These are phyloP conservation scores for Populus alba DNA, from an alignment of 345 rosid genomes.

Conservation along the genomic window DNA sequence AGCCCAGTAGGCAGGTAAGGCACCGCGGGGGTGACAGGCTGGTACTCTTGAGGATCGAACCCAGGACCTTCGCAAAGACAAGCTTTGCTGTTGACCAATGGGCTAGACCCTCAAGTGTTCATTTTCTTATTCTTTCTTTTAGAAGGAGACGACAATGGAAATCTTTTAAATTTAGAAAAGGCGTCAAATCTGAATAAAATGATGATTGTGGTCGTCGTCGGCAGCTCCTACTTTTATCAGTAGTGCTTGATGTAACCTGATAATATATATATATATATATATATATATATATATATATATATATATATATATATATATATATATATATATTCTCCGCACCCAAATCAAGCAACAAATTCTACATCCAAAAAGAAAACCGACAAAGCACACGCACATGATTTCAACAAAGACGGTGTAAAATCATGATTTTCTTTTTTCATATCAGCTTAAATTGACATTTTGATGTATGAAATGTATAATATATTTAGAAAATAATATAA, in stretches of 20 bases:
- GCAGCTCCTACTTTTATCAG: not conserved
- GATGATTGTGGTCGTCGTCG: not conserved
- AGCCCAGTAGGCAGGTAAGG: too few species aligned
- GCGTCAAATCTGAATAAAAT: not conserved
- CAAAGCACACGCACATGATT: not conserved
- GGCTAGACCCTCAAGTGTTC: too few species aligned
- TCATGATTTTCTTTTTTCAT: not conserved
- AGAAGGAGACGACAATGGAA: not conserved
- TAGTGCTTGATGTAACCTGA: not conserved
- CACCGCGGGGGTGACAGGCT: too few species aligned
- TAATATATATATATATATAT: too few species aligned
- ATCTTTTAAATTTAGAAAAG: not conserved
- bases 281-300: too few species aligned
- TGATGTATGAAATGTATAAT: not conserved
- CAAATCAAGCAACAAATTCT: not conserved
- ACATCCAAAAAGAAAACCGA: not conserved
- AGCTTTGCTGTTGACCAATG: too few species aligned
- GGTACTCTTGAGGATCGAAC: too few species aligned
- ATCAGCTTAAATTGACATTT: not conserved
- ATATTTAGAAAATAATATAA: too few species aligned
- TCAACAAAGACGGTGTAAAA: not conserved
- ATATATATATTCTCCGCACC: too few species aligned
- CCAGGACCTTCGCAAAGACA: too few species aligned
- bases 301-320: too few species aligned
- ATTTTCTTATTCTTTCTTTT: not conserved